Base-by-base conservation (phyloP, 1,284 basidiomycete genomes). In the Malassezia vespertilionis region DNA sequence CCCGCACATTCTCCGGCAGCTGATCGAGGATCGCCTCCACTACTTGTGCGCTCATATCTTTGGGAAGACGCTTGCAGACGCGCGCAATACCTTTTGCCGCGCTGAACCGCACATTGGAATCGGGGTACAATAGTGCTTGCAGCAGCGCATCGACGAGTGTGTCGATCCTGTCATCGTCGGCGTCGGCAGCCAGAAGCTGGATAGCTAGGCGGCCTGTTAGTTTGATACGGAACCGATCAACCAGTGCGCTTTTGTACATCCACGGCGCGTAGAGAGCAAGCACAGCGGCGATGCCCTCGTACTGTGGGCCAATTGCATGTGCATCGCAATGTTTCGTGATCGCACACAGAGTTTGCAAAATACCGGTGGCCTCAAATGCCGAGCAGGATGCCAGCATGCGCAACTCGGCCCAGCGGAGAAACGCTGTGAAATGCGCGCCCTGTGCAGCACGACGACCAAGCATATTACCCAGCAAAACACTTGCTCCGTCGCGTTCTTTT, bases 41-140 rank as follows among this genome's bases (percentile, higher is more conserved):
- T 10, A 96, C 80, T 69, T 97, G 87, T 24, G 78, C 75, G 0
- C 80, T 75, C 60, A 90, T 83, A 11, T 82, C 80, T 0, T 71
- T 50, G 2, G 91, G 86, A 0, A 97, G 77, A 12, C 84, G 78
- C 53, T 84, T 81, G 1, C 86, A 79, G 32, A 97, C 78, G 6
- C 89, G 81, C 5, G 89, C 85, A 10, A 96, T 74, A 21, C 86
- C 87, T 72, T 97, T 99, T 5, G 93, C 86, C 2, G 86, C 80
- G 9, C 90, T 89, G 78, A 88, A 97, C 36, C 93, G 83, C 17
- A 97, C 88, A 23, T 89, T 76, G 0, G 93, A 95, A 65, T 96
- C 90, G 86, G 93, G 59, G 15, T 18, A 18, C 30, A 52, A 44
- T 56, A 88, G 88, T 71, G 82, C 86, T 72, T 96, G 87, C 61